phyloP scores from a whole-genome alignment of 805 yeast genomes.

The Teunomyces cretensis region DNA sequence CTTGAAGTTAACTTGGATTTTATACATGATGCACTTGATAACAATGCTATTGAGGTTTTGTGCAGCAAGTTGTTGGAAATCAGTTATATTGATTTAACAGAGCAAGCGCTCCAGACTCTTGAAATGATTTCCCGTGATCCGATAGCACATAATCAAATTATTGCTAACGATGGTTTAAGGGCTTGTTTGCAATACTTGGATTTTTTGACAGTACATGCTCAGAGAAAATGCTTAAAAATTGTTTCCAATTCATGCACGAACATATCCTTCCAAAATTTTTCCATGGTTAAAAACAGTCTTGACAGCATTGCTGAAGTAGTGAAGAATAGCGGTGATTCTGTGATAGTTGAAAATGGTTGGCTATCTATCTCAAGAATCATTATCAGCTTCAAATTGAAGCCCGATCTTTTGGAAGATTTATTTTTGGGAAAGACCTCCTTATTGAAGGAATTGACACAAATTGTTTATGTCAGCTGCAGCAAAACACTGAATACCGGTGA shows the following conservation, averaged over 20 bases:
- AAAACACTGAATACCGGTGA: constrained; percentile 18
- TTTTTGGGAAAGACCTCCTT: constrained; percentile 18
- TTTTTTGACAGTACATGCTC: constrained; percentile 87
- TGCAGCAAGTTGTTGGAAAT: constrained; percentile 69
- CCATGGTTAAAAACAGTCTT: constrained; percentile 54
- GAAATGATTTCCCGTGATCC: constrained; percentile 62
- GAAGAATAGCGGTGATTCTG: constrained; percentile 53
- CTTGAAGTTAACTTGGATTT: constrained; percentile 72
- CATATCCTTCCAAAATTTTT: constrained; percentile 45
- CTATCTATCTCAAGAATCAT: constrained; percentile 59
- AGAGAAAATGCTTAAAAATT: constrained; percentile 72
- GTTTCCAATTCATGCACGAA: constrained; percentile 67
- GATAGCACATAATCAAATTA: constrained; percentile 48
- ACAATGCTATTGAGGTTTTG: constrained; percentile 65
- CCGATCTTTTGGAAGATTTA: constrained; percentile 46
- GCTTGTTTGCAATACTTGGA: constrained; percentile 75
- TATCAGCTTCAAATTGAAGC: constrained; percentile 45
- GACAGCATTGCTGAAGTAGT: constrained; percentile 59
- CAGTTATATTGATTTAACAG: constrained; percentile 85
- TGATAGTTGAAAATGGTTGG: constrained; percentile 65
- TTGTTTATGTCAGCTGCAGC: constrained; percentile 26
- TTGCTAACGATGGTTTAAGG: constrained; percentile 59
- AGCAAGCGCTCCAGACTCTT: constrained; percentile 78
- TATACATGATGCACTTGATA: constrained; percentile 58
- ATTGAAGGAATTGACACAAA: constrained; percentile 21